Base-by-base conservation (phyloP, 306 rosid genomes). In the Arachis stenosperma region DNA sequence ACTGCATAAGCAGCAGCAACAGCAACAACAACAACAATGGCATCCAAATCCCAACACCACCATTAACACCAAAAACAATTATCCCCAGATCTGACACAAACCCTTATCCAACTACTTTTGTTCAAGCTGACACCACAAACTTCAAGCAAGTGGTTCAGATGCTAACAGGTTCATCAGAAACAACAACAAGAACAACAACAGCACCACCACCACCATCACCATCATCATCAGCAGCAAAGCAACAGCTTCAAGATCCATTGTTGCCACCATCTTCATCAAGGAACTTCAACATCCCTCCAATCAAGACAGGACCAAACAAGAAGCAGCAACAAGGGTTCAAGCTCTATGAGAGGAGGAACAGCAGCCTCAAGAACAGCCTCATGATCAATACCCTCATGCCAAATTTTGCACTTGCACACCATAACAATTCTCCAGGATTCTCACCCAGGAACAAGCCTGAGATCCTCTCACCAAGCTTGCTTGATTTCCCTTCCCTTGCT, bases 121-220 rank as follows among this genome's bases (percentile, higher is more conserved):
- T 94, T 9, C 99, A 94, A 67, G 99, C 99, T 2, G 96, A 94
- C 74, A 79, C 96, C 59, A 72, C 98, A 29, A 91, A 74, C 76
- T 94, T 94, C 96, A 94, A 94, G 66, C 97, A 91, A 3, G 99
- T 94, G 1, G 99, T 94, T 78, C 99, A 94, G 84, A 90, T 91
- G 98, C 90, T 94, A 67, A 94, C 99, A 0, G 99, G 99, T 57
- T 89, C 97, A 12, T 78, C 96, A 2, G 94, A 92, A 7, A 71
- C 90, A 12, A 14, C 80, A 5, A 74, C 71, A 7, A 74, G 73
- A 58, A 65, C 69, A 30, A 2, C 62, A 48, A 9, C 76, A 9
- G 10, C 63, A 4, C 5, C 39, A 30, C 1, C 39, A 30, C 72
- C 63, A 15, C 71, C 79, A 33, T 11, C 65, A 6, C 37, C 83